Percentiles rank a stretch among this genome's conserved stretches.
phyloP scores from a whole-genome alignment of 768 basidiomycete genomes.

The Termitomyces sp. region DNA sequence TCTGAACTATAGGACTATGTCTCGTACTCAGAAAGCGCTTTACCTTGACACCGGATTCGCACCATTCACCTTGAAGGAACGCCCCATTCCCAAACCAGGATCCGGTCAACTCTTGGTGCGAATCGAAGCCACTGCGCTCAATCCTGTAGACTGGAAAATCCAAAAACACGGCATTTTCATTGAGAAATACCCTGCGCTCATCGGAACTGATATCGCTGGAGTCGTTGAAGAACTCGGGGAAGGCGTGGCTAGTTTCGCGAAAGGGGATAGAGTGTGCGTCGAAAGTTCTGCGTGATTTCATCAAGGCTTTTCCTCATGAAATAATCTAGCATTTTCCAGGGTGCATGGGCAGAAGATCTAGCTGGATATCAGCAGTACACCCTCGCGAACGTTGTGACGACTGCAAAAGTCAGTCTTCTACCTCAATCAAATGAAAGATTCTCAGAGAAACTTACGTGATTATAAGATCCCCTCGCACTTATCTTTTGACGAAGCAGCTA shows the following conservation, averaged over 20 bases:
- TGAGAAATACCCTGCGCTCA: constrained; percentile 39
- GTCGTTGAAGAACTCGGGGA: constrained; percentile 50
- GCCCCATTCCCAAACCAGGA: constrained; percentile 24
- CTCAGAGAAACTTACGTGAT: constrained; percentile 18
- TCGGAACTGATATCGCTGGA: constrained; percentile 51
- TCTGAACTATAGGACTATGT: not conserved
- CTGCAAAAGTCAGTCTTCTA: constrained; percentile 12
- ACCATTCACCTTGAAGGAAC: constrained; percentile 13
- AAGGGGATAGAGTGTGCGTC: constrained; percentile 52
- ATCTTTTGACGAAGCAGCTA: constrained; percentile 34
- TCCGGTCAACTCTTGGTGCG: constrained; percentile 39
- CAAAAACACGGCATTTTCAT: constrained; percentile 36
- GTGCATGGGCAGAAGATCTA: constrained; percentile 6
- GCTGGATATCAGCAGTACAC: constrained; percentile 26
- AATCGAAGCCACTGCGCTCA: constrained; percentile 35
- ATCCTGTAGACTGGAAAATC: constrained; percentile 52
- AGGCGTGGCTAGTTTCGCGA: constrained; percentile 43
- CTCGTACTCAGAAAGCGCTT: constrained; percentile 22
- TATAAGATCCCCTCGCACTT: constrained; percentile 28
- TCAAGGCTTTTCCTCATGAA: not conserved
- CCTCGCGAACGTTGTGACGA: constrained; percentile 15
- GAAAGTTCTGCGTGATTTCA: not conserved
- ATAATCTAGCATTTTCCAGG: constrained; percentile 13
- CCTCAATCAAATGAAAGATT: not conserved
- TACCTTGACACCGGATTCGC: constrained; percentile 14